These are phyloP conservation scores for Brassica balearica DNA, from an alignment of 441 rosid species.

Conservation along the genomic window DNA sequence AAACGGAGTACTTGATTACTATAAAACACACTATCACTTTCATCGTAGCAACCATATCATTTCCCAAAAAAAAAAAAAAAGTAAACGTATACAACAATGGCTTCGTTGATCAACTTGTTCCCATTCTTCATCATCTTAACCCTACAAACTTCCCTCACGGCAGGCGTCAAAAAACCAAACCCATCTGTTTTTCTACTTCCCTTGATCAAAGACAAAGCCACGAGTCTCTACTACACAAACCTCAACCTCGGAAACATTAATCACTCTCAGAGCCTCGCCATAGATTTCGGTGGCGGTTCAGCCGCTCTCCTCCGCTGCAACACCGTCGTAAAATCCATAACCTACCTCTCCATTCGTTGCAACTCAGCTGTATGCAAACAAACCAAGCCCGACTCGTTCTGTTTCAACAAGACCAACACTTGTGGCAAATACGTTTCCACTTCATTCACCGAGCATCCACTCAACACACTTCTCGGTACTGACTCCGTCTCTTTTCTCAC, in stretches of 20 bases:
- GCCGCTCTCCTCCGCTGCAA: conserved; percentile 13
- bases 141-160: neutral
- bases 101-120: neutral
- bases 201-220: conserved; percentile 8
- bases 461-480: conserved; percentile 11
- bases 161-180: neutral
- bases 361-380: conserved; percentile 34
- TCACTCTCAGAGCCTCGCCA: conserved; percentile 7
- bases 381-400: conserved; percentile 4
- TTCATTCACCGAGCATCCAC: conserved; percentile 21
- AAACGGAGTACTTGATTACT: neutral
- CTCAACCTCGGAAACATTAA: conserved; percentile 25
- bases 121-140: conserved; percentile 12
- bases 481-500: conserved; percentile 3
- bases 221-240: conserved; percentile 6
- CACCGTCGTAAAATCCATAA: neutral
- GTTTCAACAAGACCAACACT: conserved; percentile 37
- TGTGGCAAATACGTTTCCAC: conserved; percentile 12
- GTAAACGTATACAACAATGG: neutral
- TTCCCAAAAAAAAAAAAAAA: conserved; percentile 11
- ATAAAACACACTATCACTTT: neutral
- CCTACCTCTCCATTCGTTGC: conserved; percentile 39
- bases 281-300: neutral
- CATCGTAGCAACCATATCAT: conserved; percentile 6
- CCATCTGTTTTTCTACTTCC: conserved; percentile 33